Evolutionary conservation across 2,329 filamentous ascomycete genomes (phyloP).

Genomic region (Aspergillus amoenus): DNA sequence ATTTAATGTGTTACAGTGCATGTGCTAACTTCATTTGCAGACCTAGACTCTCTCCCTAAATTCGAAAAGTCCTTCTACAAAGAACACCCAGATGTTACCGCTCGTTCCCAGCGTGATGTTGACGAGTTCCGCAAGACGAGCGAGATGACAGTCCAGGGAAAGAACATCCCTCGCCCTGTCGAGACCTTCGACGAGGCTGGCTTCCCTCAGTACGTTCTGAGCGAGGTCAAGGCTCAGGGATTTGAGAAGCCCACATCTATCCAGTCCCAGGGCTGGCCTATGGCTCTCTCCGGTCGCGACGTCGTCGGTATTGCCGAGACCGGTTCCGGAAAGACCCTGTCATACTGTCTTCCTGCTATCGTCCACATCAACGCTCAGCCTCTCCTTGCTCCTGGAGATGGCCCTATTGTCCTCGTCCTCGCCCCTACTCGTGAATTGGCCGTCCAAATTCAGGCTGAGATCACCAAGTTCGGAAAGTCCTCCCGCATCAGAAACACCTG

Average conservation of each 20-base stretch:
- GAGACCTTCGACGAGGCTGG: slow-evolving; percentile 97
- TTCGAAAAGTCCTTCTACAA: slow-evolving; percentile 99
- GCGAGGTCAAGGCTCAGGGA: slow-evolving; percentile 96
- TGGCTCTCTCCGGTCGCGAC: slow-evolving; percentile 96
- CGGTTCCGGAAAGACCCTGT: slow-evolving; percentile 97
- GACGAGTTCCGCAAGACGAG: slow-evolving; percentile 84
- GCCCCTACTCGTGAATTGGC: slow-evolving; percentile 96
- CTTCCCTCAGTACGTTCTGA: slow-evolving; percentile 96
- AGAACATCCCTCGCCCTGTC: slow-evolving; percentile 84
- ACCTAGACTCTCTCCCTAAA: slow-evolving; percentile 77
- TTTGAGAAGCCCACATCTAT: slow-evolving; percentile 93
- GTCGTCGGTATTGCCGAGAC: slow-evolving; percentile 99
- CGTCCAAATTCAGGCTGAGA: slow-evolving; percentile 97
- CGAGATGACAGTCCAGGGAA: slow-evolving; percentile 78
- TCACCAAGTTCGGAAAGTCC: slow-evolving; percentile 97
- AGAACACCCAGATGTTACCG: slow-evolving; percentile 77
- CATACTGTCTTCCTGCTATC: slow-evolving; percentile 95
- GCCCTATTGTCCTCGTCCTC: slow-evolving; percentile 92
- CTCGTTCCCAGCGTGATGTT: slow-evolving; percentile 74
- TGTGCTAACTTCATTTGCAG: slow-evolving; percentile 50
- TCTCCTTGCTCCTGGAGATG: slow-evolving; percentile 89
- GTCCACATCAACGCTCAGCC: slow-evolving; percentile 99
- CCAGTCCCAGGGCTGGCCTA: slow-evolving; percentile 98
- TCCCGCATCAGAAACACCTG: slow-evolving; percentile 98
- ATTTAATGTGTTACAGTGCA: neutral